Percentiles rank a stretch among this genome's conserved stretches.
Evolutionary conservation across 371 early-diverging fungal species (phyloP).

Genomic region (Haplosporangium sp.): DNA sequence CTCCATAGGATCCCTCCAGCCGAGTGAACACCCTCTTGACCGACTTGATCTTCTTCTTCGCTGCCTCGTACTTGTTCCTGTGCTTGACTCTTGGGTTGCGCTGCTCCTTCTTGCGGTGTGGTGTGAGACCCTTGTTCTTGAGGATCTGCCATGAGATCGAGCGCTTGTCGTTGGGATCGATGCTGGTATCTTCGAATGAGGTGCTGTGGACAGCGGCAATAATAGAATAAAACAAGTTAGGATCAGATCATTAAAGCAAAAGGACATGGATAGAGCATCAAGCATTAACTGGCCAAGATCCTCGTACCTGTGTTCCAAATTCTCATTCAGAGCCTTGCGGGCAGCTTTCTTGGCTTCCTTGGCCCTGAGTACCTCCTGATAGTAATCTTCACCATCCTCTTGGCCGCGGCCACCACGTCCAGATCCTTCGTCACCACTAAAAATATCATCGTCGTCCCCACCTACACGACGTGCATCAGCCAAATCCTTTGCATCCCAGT

Average conservation of each 20-base stretch:
- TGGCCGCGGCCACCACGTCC: conserved; percentile 53
- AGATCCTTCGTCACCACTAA: conserved; percentile 28
- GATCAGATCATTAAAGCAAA: not conserved
- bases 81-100: conserved; percentile 97
- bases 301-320: conserved; percentile 56
- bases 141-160: conserved; percentile 88
- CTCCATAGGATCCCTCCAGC: conserved; percentile 81
- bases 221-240: not conserved
- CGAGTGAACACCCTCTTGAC: conserved; percentile 76
- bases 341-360: conserved; percentile 64
- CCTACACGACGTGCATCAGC: conserved; percentile 55
- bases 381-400: conserved; percentile 65
- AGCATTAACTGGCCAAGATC: not conserved
- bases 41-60: conserved; percentile 89
- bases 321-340: conserved; percentile 59
- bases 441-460: conserved; percentile 39
- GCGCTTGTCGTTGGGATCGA: conserved; percentile 74
- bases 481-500: conserved; percentile 67
- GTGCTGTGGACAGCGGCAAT: conserved; percentile 20
- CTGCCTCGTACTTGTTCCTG: conserved; percentile 87
- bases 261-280: not conserved
- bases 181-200: conserved; percentile 53
- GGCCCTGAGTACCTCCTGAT: conserved; percentile 60
- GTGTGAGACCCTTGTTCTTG: conserved; percentile 96
- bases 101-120: conserved; percentile 91